Evolutionary conservation across 441 rosid species (phyloP), one percentile per base, ranked within the genome.

Genomic region (Theobroma grandiflorum): DNA sequence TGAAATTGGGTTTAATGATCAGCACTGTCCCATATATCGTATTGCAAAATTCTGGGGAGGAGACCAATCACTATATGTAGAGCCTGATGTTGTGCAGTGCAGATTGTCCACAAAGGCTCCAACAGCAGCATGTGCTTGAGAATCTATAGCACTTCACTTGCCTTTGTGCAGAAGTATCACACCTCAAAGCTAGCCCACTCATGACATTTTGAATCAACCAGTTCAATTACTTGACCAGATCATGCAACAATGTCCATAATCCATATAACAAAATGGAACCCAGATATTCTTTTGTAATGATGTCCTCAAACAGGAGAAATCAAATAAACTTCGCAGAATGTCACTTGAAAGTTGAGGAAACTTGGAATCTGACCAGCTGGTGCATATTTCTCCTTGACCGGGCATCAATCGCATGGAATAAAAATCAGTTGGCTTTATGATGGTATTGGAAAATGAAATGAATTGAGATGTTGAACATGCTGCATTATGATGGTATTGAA

Each of bases 111-210:
- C 47, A 59, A 26, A 2, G 45, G 50, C 72, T 80, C 71, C 52
- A 75, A 76, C 86, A 83, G 57, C 49, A 33, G 57, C 85, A 84
- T 77, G 85, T 79, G 86, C 59, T 42, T 16, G 47, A 74, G 67
- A 74, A 76, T 33, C 2, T 55, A 55, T 55, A 1, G 31, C 31
- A 26, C 31, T 26, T 26, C 31, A 26, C 31, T 26, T 26, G 31
- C 31, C 31, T 26, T 26, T 26, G 31, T 26, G 31, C 31, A 26
- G 31, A 26, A 26, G 31, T 26, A 26, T 26, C 31, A 26, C 31
- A 26, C 4, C 14, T 10, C 3, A 10, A 11, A 47, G 52, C 52
- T 47, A 47, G 12, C 31, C 31, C 31, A 26, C 31, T 26, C 10
- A 45, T 8, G 49, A 45, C 11, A 63, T 55, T 18, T 22, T 18